Conservation (phyloP, 768 basidiomycete genomes). For the Mycena belliarum region DNA sequence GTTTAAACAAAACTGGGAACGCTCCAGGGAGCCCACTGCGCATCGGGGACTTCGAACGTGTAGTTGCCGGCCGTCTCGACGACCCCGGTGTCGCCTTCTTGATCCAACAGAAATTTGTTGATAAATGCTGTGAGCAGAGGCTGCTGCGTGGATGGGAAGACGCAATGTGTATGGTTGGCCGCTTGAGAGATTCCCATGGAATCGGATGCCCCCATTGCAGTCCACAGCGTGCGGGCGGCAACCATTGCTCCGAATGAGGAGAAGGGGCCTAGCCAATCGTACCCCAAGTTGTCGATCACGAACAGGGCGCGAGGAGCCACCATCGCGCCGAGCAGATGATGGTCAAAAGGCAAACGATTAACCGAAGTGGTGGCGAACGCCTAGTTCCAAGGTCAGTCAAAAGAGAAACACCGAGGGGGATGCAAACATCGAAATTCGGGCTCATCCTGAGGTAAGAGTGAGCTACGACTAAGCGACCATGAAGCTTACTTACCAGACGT, state of each 20-base stretch:
- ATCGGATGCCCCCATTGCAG: constrained; percentile 50
- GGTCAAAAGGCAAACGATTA: constrained; percentile 54
- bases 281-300: constrained; percentile 56
- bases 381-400: constrained; percentile 15
- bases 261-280: constrained; percentile 56
- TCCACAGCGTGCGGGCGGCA: constrained; percentile 49
- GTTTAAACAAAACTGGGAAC: constrained; percentile 4
- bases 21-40: constrained; percentile 18
- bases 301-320: constrained; percentile 57
- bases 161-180: constrained; percentile 56
- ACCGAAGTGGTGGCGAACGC: constrained; percentile 47
- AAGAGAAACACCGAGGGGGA: background rate
- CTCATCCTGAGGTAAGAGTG: too few relatives aligned
- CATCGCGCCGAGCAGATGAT: constrained; percentile 56
- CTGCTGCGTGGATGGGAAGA: constrained; percentile 50
- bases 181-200: constrained; percentile 56
- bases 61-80: constrained; percentile 42
- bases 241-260: constrained; percentile 53
- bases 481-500: too few relatives aligned
- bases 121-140: constrained; percentile 52
- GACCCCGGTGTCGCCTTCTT: constrained; percentile 47
- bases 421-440: too few relatives aligned
- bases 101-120: constrained; percentile 54
- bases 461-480: too few relatives aligned
- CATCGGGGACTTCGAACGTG: constrained; percentile 11